A percentile compares a stretch with the other conserved stretches of the same genome.
Conservation (phyloP, 2,329 filamentous ascomycete genomes). For the Botryotinia narcissicola region DNA sequence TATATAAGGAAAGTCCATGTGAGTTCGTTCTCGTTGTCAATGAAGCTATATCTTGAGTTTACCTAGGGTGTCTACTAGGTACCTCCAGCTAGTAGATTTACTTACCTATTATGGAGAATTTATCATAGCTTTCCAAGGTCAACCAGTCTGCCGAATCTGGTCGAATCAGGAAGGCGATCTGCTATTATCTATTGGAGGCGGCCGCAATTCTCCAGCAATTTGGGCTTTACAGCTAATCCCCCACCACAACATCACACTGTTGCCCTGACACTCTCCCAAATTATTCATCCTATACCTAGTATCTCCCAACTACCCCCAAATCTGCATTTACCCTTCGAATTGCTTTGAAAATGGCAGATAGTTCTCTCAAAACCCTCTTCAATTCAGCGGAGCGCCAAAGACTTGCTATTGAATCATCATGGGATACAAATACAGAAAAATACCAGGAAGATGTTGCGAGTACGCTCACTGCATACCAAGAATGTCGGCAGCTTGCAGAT, state of each 20-base stretch:
- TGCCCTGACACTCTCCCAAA: not conserved
- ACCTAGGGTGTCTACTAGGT: too few species aligned
- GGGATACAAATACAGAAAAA: constrained; percentile 60
- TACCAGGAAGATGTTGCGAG: constrained; percentile 67
- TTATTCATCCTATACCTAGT: not conserved
- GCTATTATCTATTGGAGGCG: not conserved
- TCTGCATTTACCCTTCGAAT: not conserved
- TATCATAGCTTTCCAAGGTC: too few species aligned
- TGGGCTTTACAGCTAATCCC: not conserved
- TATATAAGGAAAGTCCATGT: not conserved
- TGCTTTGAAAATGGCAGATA: constrained; percentile 42
- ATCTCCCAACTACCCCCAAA: not conserved
- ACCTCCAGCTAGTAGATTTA: too few species aligned
- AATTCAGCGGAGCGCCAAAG: constrained; percentile 54
- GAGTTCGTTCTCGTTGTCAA: not conserved
- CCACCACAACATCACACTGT: not conserved
- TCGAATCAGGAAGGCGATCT: not conserved
- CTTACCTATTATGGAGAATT: not conserved
- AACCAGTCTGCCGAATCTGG: not conserved
- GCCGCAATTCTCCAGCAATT: not conserved
- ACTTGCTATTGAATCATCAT: constrained; percentile 57
- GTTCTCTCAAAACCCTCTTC: constrained; percentile 52
- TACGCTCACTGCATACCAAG: constrained; percentile 68
- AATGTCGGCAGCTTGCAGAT: constrained; percentile 67
- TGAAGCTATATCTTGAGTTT: not conserved